Evolutionary conservation across 1,139 yeast genomes (phyloP), one percentile per base, ranked within the genome.

Genomic region (Yamadazyma atlantica): DNA sequence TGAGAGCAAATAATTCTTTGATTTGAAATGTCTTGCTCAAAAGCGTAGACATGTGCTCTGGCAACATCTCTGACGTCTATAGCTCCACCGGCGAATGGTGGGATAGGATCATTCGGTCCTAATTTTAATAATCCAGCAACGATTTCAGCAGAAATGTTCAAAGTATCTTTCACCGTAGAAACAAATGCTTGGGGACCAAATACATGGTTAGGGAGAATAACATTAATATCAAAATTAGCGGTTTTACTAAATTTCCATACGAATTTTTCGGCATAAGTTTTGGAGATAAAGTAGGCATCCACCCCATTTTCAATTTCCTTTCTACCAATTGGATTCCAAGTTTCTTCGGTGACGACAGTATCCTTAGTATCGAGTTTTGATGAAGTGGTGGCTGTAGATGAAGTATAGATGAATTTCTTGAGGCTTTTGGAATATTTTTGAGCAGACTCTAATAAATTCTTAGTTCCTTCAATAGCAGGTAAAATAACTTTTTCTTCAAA

Each of bases 221-320:
- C 43, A 10, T 58, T 51, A 23, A 66, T 42, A 40, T 47, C 42
- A 42, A 62, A 63, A 24, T 45, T 40, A 13, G 65, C 64, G 1
- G 43, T 45, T 42, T 63, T 51, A 22, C 72, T 57, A 43, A 73
- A 78, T 3, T 75, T 69, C 80, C 85, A 75, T 1, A 79, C 82
- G 2, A 77, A 73, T 42, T 56, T 54, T 51, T 60, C 64, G 10
- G 64, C 64, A 46, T 53, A 52, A 34, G 58, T 55, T 45, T 68
- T 68, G 11, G 70, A 64, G 0, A 55, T 68, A 28, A 55, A 29
- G 37, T 68, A 67, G 2, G 63, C 74, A 18, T 35, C n/a, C 3
- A 43, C 29, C 6, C 55, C 53, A 42, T 42, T 38, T 5, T 35
- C 29, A 35, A 66, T 61, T 41, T 51, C 53, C 39, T 66, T 71